These are phyloP conservation scores for Diutina neorugosa DNA, from an alignment of 1,139 yeast species.

Conservation along the genomic window DNA sequence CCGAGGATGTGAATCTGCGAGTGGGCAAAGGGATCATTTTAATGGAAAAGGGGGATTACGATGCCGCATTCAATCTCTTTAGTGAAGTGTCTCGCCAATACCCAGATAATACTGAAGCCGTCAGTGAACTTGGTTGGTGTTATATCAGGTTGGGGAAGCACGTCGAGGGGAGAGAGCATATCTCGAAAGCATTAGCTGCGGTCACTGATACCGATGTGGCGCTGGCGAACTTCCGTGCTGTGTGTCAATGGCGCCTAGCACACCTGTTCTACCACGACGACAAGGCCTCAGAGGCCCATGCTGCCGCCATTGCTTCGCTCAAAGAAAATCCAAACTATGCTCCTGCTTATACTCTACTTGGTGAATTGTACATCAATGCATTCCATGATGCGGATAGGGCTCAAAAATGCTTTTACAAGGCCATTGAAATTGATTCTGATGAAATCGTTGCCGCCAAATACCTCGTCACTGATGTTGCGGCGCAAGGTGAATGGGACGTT, in stretches of 20 bases:
- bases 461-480: slow-evolving; percentile 58
- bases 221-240: slow-evolving; percentile 45
- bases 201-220: slow-evolving; percentile 40
- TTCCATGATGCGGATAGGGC: slow-evolving; percentile 57
- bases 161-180: slow-evolving; percentile 41
- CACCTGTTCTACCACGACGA: slow-evolving; percentile 27
- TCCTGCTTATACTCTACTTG: slow-evolving; percentile 71
- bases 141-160: slow-evolving; percentile 40
- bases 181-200: slow-evolving; percentile 29
- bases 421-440: slow-evolving; percentile 75
- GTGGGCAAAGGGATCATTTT: slow-evolving; percentile 76
- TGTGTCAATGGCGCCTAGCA: slow-evolving; percentile 62
- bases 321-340: slow-evolving; percentile 56
- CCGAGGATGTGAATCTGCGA: slow-evolving; percentile 45
- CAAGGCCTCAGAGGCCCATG: slow-evolving; percentile 32
- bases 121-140: slow-evolving; percentile 75
- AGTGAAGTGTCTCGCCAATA: slow-evolving; percentile 34
- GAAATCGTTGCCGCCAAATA: slow-evolving; percentile 66
- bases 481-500: slow-evolving; percentile 66
- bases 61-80: slow-evolving; percentile 42
- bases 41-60: slow-evolving; percentile 49
- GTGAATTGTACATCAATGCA: slow-evolving; percentile 49
- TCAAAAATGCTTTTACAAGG: slow-evolving; percentile 77
- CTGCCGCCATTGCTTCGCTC: slow-evolving; percentile 47
- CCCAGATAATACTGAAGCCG: slow-evolving; percentile 49